Evolutionary conservation across 306 rosid species (phyloP).

Genomic region (Acacia crassicarpa): DNA sequence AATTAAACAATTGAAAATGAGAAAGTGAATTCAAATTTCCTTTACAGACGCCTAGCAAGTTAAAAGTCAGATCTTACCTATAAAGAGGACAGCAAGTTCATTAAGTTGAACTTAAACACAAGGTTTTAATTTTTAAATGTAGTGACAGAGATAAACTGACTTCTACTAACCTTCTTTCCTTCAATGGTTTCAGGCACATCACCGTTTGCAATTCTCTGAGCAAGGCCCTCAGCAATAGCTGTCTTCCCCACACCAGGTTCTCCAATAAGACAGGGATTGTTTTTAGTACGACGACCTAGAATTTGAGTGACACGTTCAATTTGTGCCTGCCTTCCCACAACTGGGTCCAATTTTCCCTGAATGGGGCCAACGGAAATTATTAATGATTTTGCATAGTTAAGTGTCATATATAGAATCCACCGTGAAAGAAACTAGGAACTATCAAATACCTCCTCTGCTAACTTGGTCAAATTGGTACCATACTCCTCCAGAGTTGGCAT

Average conservation of each 20-base stretch:
- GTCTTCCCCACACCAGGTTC: constrained; percentile 99
- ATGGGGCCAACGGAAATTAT: background rate
- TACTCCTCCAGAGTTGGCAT: constrained; percentile 89
- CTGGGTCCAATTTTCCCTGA: constrained; percentile 96
- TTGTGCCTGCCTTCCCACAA: constrained; percentile 92
- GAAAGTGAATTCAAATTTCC: background rate
- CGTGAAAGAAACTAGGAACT: background rate
- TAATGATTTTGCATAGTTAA: background rate
- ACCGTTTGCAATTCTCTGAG: constrained; percentile 86
- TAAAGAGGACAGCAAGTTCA: constrained; percentile 1
- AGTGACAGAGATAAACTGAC: background rate
- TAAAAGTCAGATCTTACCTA: constrained; percentile 1
- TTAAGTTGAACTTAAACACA: constrained; percentile 5
- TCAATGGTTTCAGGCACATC: constrained; percentile 98
- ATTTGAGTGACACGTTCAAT: constrained; percentile 96
- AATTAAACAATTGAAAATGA: background rate
- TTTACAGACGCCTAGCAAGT: constrained; percentile 2
- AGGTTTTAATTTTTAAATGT: background rate
- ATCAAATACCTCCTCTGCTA: constrained; percentile 83
- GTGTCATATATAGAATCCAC: constrained; percentile 17
- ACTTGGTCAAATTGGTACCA: constrained; percentile 93
- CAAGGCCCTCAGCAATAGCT: constrained; percentile 97
- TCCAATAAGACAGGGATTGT: constrained; percentile 93
- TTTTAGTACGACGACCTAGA: constrained; percentile 88
- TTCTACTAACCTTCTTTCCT: constrained; percentile 78